Evolutionary conservation across 139 green algal species (phyloP).

Genomic region (Chlamydomonas urium): DNA sequence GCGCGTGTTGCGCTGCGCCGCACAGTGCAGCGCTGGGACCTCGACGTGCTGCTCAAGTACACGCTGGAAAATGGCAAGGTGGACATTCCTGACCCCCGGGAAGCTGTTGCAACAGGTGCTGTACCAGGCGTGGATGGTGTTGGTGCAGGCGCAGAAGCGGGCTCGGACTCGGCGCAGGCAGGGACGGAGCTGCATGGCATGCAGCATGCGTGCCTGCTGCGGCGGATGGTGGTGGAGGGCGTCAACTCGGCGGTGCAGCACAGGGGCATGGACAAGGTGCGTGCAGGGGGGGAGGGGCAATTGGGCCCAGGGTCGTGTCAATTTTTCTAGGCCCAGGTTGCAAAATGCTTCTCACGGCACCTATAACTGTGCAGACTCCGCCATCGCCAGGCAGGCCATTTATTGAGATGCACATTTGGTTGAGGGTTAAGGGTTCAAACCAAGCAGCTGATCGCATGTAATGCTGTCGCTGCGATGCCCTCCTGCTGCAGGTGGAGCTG

Average conservation of each 20-base stretch:
- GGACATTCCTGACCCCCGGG: neutral
- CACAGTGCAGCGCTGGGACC: conserved; percentile 2
- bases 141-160: conserved; percentile 3
- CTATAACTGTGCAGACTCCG: too few species aligned
- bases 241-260: conserved; percentile 25
- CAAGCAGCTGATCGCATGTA: too few species aligned
- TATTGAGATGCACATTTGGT: too few species aligned
- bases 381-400: too few species aligned
- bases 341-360: too few species aligned
- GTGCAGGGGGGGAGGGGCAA: conserved; percentile 1
- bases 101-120: neutral
- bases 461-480: too few species aligned
- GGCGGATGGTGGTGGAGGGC: conserved; percentile 9
- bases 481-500: conserved; percentile 33
- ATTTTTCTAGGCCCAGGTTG: too few species aligned
- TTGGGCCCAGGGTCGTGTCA: too few species aligned
- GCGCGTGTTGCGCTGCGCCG: conserved; percentile 10
- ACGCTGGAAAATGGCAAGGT: conserved; percentile 9
- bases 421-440: too few species aligned
- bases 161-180: too few species aligned
- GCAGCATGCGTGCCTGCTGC: conserved; percentile 7
- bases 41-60: conserved; percentile 5
- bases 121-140: conserved; percentile 7
- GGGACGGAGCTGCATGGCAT: conserved; percentile 7
- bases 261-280: conserved; percentile 27